Percentiles rank a stretch among this genome's conserved stretches.
phyloP scores from a whole-genome alignment of 78 protist species.

The Dictyostelium citrinum region DNA sequence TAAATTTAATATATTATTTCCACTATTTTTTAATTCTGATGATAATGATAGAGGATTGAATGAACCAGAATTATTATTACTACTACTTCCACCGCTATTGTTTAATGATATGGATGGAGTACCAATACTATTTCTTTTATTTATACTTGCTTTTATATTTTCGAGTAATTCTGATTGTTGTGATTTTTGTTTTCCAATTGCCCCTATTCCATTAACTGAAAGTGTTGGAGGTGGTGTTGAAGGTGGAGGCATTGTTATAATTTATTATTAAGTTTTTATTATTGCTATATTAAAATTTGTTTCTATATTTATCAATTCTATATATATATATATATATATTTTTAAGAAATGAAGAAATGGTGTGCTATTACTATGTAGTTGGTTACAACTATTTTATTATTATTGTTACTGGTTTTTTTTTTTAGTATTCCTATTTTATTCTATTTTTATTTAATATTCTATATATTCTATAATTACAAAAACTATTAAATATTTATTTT shows the following conservation, averaged over 20 bases:
- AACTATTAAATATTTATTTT: neutral
- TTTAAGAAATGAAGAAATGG: too few species aligned
- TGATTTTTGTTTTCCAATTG: neutral
- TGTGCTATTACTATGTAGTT: neutral
- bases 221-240: neutral
- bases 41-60: neutral
- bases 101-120: neutral
- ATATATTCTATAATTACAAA: neutral
- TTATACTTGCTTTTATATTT: constrained; percentile 11
- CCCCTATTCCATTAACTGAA: neutral
- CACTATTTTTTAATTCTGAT: neutral
- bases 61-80: neutral
- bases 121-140: constrained; percentile 33
- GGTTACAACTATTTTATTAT: neutral
- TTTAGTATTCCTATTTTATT: neutral
- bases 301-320: too few species aligned
- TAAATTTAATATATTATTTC: neutral
- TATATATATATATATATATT: too few species aligned
- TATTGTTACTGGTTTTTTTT: neutral
- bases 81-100: neutral
- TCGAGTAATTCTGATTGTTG: constrained; percentile 9
- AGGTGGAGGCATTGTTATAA: neutral
- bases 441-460: neutral
- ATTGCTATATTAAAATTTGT: too few species aligned
- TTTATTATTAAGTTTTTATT: too few species aligned